Base-by-base conservation (phyloP, 768 basidiomycete species). In the Phlebiopsis gigantea region DNA sequence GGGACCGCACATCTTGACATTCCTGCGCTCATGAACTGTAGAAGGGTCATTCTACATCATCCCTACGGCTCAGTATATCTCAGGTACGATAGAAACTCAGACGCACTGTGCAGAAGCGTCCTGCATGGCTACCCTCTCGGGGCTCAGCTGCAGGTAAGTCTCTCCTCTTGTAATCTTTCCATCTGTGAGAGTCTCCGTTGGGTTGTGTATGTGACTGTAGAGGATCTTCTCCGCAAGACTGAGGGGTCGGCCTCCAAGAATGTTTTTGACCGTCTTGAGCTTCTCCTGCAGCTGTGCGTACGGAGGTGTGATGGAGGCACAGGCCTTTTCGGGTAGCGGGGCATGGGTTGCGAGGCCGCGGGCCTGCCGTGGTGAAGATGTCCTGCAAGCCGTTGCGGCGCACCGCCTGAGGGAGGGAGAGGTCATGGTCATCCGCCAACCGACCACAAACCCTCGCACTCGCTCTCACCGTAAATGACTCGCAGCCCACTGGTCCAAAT, bases 1-100 rank as follows among this genome's bases (percentile, higher is more conserved):
- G 90, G 90, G 1, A 98, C 96, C 15, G 90, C 90, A 65, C 87
- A 90, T 59, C 80, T 79, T 24, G 83, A 72, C 52, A 97, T 81
- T 19, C 92, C 93, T 56, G 95, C 95, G 52, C 95, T 96, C 92
- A 97, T 98, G 73, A 98, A 99, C 73, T 99, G 97, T 57, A 99
- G 73, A 58, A 93, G 65, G 10, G 90, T 90, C 90, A 92, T 93
- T 70, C 90, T 91, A 62, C 31, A 56, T 45, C 44, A 45, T 19
- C 3, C n/a, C 28, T 10, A 29, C 1, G 2, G 24, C 24, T 41
- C 14, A 51, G 10, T 8, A 8, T n/a, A 30, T 30, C 1, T 1
- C 17, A 29, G 17, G 22, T 51, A 25, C 19, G 52, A 48, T 21
- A 49, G 25, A 24, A 49, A 51, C 42, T 51, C 31, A 31, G 41